phyloP scores from a whole-genome alignment of 768 basidiomycete species.

The Hydnomerulius pinastri region DNA sequence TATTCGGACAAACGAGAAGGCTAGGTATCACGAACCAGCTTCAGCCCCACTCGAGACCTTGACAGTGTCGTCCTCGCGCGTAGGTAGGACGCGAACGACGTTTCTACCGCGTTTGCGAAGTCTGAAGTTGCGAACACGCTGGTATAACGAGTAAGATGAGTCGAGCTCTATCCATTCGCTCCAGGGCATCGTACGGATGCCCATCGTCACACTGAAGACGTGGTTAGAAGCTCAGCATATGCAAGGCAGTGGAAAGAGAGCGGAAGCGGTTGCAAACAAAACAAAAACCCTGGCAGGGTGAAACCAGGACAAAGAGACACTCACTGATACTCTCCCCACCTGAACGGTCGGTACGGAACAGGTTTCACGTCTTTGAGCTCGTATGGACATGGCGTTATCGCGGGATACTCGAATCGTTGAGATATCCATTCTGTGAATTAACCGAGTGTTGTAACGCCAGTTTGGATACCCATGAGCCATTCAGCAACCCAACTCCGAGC shows the following conservation, averaged over 20 bases:
- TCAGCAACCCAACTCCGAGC: too few relatives aligned
- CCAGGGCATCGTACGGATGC: constrained; percentile 66
- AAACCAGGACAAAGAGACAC: constrained; percentile 20
- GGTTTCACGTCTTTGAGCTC: constrained; percentile 49
- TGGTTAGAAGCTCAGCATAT: constrained; percentile 8
- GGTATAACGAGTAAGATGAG: constrained; percentile 52
- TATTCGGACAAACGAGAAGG: not conserved
- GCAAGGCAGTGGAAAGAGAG: not conserved
- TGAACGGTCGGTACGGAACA: constrained; percentile 65
- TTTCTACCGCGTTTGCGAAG: constrained; percentile 50
- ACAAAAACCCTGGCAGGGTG: not conserved
- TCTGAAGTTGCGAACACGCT: constrained; percentile 57
- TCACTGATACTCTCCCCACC: constrained; percentile 63
- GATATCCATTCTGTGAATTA: constrained; percentile 51
- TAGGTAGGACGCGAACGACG: constrained; percentile 48
- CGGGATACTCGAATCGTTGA: constrained; percentile 52
- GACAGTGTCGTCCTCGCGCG: constrained; percentile 41
- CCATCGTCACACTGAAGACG: constrained; percentile 61
- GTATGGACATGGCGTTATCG: constrained; percentile 40
- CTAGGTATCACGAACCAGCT: constrained; percentile 24
- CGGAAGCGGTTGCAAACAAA: not conserved
- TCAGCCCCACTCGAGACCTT: constrained; percentile 29
- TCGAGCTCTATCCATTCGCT: constrained; percentile 77
- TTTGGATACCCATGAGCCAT: constrained; percentile 1
- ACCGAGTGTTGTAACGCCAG: not conserved